Evolutionary conservation across 1,139 yeast genomes (phyloP).

Genomic region (Debaryomyces coudertii): DNA sequence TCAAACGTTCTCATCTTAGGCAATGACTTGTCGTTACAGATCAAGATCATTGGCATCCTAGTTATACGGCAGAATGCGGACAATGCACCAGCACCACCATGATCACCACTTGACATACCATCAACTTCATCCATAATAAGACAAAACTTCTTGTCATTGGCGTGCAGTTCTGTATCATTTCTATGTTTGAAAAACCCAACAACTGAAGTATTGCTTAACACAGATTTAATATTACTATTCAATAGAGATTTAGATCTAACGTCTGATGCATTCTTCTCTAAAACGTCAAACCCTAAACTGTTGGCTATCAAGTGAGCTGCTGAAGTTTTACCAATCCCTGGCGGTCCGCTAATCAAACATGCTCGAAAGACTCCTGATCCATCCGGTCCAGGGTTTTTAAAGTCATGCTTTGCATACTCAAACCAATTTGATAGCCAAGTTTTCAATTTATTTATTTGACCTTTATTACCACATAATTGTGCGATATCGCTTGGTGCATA

Average conservation of each 20-base stretch:
- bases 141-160: conserved; percentile 59
- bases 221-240: conserved; percentile 67
- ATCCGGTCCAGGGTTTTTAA: conserved; percentile 58
- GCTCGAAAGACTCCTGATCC: conserved; percentile 76
- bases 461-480: conserved; percentile 92
- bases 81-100: conserved; percentile 97
- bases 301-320: conserved; percentile 77
- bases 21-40: conserved; percentile 88
- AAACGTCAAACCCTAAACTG: conserved; percentile 67
- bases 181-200: conserved; percentile 68
- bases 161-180: conserved; percentile 31
- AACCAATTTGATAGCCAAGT: conserved; percentile 86
- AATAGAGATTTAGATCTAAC: conserved; percentile 82
- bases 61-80: conserved; percentile 86
- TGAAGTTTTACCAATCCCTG: conserved; percentile 82
- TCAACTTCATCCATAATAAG: conserved; percentile 98
- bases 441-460: conserved; percentile 64
- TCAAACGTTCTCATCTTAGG: conserved; percentile 98
- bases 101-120: conserved; percentile 99
- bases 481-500: conserved; percentile 79
- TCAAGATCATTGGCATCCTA: conserved; percentile 84
- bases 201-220: conserved; percentile 80
- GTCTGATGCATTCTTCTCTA: conserved; percentile 85
- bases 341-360: conserved; percentile 82
- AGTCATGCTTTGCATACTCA: conserved; percentile 54